Conservation (phyloP, 108 stramenopile species). For the Skeletonema potamos region DNA sequence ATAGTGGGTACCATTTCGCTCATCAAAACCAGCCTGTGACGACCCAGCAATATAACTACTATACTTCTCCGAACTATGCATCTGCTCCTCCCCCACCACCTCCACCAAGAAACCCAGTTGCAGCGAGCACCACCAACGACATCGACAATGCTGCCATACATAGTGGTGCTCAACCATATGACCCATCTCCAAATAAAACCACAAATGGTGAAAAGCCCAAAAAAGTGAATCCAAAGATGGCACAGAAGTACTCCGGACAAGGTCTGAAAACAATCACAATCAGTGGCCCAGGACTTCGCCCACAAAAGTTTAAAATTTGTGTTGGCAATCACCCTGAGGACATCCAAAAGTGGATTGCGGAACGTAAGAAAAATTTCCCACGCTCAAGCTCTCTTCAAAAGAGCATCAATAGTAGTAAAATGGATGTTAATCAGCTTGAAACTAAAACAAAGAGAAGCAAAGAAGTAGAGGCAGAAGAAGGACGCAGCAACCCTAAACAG, state of each 20-base stretch:
- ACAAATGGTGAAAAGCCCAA: neutral
- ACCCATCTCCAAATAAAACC: neutral
- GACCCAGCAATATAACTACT: constrained; percentile 4
- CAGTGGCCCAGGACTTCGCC: constrained; percentile 71
- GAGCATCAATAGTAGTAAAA: neutral
- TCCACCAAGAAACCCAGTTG: neutral
- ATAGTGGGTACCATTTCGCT: neutral
- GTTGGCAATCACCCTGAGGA: constrained; percentile 90
- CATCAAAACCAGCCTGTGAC: neutral
- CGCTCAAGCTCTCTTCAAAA: constrained; percentile 19
- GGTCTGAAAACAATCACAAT: constrained; percentile 85
- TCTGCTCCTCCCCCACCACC: constrained; percentile 19
- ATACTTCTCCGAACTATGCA: constrained; percentile 6
- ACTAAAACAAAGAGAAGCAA: neutral
- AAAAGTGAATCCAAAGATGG: constrained; percentile 45
- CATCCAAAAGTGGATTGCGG: constrained; percentile 81
- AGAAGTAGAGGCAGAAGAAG: constrained; percentile 3
- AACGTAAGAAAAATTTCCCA: constrained; percentile 75
- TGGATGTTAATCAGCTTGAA: neutral
- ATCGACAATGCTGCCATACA: neutral
- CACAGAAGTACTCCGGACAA: constrained; percentile 64
- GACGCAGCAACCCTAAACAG: neutral
- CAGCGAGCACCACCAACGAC: neutral
- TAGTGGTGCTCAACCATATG: neutral
- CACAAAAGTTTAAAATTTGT: constrained; percentile 80